Evolutionary conservation across 768 basidiomycete genomes (phyloP).

Genomic region (Strobilomyces confusus): DNA sequence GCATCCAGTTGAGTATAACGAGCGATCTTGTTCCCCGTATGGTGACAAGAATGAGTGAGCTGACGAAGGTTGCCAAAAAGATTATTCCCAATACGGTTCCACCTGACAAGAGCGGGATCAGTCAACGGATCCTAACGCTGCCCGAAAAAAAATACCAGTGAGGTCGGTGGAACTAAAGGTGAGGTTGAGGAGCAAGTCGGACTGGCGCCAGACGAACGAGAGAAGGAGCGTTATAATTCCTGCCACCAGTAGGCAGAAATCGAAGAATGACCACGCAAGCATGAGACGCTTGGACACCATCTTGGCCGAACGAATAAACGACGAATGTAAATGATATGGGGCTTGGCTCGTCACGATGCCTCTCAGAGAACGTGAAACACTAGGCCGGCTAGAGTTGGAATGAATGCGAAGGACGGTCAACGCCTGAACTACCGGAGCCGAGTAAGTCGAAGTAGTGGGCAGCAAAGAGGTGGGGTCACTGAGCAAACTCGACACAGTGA

Average conservation of each 20-base stretch:
- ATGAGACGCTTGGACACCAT: constrained; percentile 76
- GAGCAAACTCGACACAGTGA: neutral
- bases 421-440: constrained; percentile 53
- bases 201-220: constrained; percentile 66
- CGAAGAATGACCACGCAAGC: constrained; percentile 69
- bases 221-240: constrained; percentile 62
- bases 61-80: constrained; percentile 60
- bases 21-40: constrained; percentile 68
- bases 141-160: constrained; percentile 40
- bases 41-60: constrained; percentile 69
- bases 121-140: neutral
- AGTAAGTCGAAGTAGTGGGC: neutral
- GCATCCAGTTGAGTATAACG: constrained; percentile 70
- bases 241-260: constrained; percentile 64
- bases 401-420: constrained; percentile 59
- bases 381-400: constrained; percentile 40
- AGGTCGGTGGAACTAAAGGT: constrained; percentile 57
- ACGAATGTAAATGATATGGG: neutral
- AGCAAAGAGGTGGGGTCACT: neutral
- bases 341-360: constrained; percentile 25
- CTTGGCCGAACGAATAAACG: constrained; percentile 4
- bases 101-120: constrained; percentile 38
- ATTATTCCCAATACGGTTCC: constrained; percentile 66
- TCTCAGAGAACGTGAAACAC: constrained; percentile 49
- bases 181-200: constrained; percentile 71